Evolutionary conservation across 805 yeast species (phyloP).

Genomic region (Nakazawaea ishiwadae): DNA sequence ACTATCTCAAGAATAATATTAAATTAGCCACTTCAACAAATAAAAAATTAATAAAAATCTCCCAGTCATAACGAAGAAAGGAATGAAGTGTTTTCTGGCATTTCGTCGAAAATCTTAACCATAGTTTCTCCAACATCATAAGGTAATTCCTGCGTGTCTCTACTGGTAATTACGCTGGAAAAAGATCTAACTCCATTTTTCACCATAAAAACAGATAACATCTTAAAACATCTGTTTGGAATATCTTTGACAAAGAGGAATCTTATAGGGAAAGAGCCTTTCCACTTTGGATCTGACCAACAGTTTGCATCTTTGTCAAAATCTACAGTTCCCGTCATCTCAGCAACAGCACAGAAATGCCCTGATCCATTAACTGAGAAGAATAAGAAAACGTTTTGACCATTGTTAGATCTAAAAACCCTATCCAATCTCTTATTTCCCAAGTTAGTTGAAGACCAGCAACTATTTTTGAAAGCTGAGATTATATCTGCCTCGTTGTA

Average conservation of each 20-base stretch:
- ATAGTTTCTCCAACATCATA: constrained; percentile 40
- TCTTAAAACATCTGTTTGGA: constrained; percentile 42
- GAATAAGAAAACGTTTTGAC: constrained; percentile 39
- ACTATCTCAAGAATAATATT: too few relatives aligned
- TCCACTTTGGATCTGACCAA: constrained; percentile 49
- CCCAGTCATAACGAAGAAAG: background rate
- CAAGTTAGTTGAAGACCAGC: constrained; percentile 57
- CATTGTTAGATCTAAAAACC: constrained; percentile 28
- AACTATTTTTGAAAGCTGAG: constrained; percentile 41
- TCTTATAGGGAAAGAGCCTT: constrained; percentile 46
- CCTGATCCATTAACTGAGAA: constrained; percentile 59
- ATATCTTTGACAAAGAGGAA: constrained; percentile 51
- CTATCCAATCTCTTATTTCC: constrained; percentile 49
- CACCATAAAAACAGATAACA: constrained; percentile 38
- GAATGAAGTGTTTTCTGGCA: background rate
- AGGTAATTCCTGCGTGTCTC: constrained; percentile 60
- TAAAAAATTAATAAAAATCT: too few relatives aligned
- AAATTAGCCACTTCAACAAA: too few relatives aligned
- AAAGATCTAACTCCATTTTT: constrained; percentile 26
- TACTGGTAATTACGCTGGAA: constrained; percentile 51
- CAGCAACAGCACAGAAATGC: constrained; percentile 53
- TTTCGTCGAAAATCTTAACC: constrained; percentile 36
- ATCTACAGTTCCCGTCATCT: constrained; percentile 39
- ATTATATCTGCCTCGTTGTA: constrained; percentile 42
- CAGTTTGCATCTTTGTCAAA: constrained; percentile 33